phyloP scores from a whole-genome alignment of 2,329 filamentous ascomycete species.

The Xylariaceae sp. region DNA sequence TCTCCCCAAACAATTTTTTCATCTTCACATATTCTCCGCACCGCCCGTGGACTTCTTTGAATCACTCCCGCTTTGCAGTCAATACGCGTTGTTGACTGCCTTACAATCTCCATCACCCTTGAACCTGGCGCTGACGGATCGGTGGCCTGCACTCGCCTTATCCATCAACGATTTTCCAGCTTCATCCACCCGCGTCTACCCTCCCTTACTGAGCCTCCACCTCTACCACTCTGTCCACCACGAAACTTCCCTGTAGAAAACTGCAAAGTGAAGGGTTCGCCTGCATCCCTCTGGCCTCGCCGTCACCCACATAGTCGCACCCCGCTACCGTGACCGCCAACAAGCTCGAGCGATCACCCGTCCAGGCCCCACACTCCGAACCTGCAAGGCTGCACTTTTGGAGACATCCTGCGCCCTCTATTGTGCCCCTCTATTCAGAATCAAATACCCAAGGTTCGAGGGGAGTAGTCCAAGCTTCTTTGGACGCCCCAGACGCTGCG shows the following conservation, averaged over 20 bases:
- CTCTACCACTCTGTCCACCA: conserved; percentile 7
- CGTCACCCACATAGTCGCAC: conserved; percentile 3
- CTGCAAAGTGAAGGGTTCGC: conserved; percentile 2
- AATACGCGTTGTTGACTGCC: no score
- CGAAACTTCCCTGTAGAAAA: conserved; percentile 1
- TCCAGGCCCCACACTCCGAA: conserved; percentile 17
- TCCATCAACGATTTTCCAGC: conserved; percentile 21
- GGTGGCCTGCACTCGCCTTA: conserved; percentile 31
- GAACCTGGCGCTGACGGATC: conserved; percentile 22
- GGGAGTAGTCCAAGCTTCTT: conserved; percentile 28
- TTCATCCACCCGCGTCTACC: conserved; percentile 20
- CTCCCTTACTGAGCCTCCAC: conserved; percentile 10
- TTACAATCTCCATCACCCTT: conserved; percentile 4
- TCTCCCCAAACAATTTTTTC: conserved; percentile 9
- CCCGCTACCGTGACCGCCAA: conserved; percentile 12
- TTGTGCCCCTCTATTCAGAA: no score
- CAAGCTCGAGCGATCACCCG: conserved; percentile 8
- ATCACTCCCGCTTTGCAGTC: conserved; percentile 4
- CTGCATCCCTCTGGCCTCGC: conserved; percentile 4
- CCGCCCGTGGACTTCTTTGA: conserved; percentile 1
- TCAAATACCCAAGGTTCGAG: no score
- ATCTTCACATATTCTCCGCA: conserved; percentile 3
- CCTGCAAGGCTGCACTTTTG: conserved; percentile 25
- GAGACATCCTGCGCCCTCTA: no score
- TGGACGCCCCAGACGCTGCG: conserved; percentile 27